Evolutionary conservation across 345 rosid species (phyloP).

Genomic region (Dipteronia sinensis): DNA sequence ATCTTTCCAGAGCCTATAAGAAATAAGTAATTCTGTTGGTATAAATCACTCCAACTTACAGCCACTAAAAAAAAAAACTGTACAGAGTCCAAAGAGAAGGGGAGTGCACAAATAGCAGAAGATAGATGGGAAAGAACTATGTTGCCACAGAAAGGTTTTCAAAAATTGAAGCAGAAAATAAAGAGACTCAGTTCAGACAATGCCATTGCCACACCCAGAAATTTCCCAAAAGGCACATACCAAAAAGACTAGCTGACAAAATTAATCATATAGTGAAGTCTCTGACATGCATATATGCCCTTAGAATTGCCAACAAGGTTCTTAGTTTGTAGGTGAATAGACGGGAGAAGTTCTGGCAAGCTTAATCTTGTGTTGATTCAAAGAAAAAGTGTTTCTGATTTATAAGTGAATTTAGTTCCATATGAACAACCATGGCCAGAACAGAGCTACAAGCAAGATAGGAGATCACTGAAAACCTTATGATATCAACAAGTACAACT

Average conservation of each 20-base stretch:
- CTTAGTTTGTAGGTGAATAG: not conserved
- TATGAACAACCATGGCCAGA: not conserved
- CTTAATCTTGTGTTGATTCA: not conserved
- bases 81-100: not conserved
- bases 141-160: not conserved
- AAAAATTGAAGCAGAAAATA: not conserved
- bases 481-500: not conserved
- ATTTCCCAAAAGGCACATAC: not conserved
- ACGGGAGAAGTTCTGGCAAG: not conserved
- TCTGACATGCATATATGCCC: not conserved
- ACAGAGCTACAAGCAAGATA: constrained; percentile 1
- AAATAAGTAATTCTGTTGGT: constrained; percentile 3
- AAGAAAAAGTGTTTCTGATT: not conserved
- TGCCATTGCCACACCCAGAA: constrained; percentile 4
- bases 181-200: not conserved
- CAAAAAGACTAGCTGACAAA: not conserved
- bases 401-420: not conserved
- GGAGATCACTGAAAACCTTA: not conserved
- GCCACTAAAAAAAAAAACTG: not conserved
- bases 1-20: constrained; percentile 67
- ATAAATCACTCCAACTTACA: not conserved
- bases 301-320: constrained; percentile 4
- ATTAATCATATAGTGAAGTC: no score
- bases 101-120: constrained; percentile 2
- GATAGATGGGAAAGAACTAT: not conserved